A percentile compares a stretch with the other conserved stretches of the same genome.
Conservation (phyloP, 2,329 filamentous ascomycete genomes). For the Mariannaea sp. region DNA sequence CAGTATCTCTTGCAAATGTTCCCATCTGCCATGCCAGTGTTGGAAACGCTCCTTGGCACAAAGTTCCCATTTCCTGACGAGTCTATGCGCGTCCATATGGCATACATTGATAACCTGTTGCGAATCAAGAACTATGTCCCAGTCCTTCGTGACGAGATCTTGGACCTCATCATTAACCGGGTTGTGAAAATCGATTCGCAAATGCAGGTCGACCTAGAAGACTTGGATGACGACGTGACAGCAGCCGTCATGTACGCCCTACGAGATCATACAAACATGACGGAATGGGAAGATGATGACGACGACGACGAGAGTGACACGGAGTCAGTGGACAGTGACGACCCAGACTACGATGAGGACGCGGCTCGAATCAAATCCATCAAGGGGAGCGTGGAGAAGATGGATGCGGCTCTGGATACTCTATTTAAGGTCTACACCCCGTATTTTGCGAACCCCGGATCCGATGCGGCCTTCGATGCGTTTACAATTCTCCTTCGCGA, state of each 20-base stretch:
- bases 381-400: slow-evolving; percentile 83
- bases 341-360: slow-evolving; percentile 68
- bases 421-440: slow-evolving; percentile 84
- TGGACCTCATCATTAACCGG: slow-evolving; percentile 81
- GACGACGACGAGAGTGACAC: slow-evolving; percentile 68
- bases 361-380: slow-evolving; percentile 69
- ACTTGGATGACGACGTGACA: slow-evolving; percentile 86
- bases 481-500: slow-evolving; percentile 83
- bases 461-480: slow-evolving; percentile 69
- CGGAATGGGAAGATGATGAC: slow-evolving; percentile 58
- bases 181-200: slow-evolving; percentile 95
- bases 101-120: slow-evolving; percentile 87
- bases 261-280: slow-evolving; percentile 34
- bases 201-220: slow-evolving; percentile 91
- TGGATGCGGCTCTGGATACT: slow-evolving; percentile 87
- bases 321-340: slow-evolving; percentile 73
- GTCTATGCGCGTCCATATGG: slow-evolving; percentile 76
- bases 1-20: slow-evolving; percentile 79
- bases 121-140: slow-evolving; percentile 77
- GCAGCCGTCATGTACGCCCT: slow-evolving; percentile 68
- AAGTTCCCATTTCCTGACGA: slow-evolving; percentile 81
- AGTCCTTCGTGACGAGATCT: slow-evolving; percentile 76
- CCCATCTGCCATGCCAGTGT: slow-evolving; percentile 73
- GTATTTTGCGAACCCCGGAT: slow-evolving; percentile 70
- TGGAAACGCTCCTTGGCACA: slow-evolving; percentile 68